Conservation (phyloP, 495 filamentous ascomycete genomes). For the Ramalina intermedia region DNA sequence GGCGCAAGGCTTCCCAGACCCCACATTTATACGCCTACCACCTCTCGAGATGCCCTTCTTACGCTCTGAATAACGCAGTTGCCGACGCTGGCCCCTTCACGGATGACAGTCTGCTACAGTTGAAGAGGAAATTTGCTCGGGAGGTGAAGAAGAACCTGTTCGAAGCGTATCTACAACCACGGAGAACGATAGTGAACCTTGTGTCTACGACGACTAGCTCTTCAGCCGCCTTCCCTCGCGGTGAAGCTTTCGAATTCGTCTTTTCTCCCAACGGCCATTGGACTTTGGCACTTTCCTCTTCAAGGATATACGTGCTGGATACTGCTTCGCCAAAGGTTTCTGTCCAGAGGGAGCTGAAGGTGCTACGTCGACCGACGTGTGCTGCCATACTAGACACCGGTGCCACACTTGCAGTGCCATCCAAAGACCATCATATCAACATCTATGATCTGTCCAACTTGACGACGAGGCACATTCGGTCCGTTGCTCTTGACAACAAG, state of each 20-base stretch:
- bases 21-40: conserved; percentile 62
- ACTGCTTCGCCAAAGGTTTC: conserved; percentile 38
- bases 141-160: conserved; percentile 71
- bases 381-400: conserved; percentile 72
- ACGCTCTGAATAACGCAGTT: conserved; percentile 37
- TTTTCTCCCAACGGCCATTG: conserved; percentile 61
- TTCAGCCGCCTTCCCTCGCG: conserved; percentile 62
- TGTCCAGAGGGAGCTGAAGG: conserved; percentile 67
- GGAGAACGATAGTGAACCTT: conserved; percentile 53
- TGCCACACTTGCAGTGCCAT: conserved; percentile 60
- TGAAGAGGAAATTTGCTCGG: conserved; percentile 52
- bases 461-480: conserved; percentile 50
- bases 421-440: conserved; percentile 67
- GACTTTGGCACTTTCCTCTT: conserved; percentile 72
- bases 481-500: conserved; percentile 59
- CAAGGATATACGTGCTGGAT: conserved; percentile 68
- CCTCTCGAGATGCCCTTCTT: conserved; percentile 56
- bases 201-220: conserved; percentile 73
- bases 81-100: conserved; percentile 25
- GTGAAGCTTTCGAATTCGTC: conserved; percentile 73
- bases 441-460: conserved; percentile 53
- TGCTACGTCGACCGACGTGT: conserved; percentile 58
- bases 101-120: conserved; percentile 38
- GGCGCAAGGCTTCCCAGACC: conserved; percentile 59
- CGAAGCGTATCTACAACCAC: conserved; percentile 60